Percentiles rank a stretch among this genome's conserved stretches.
These are phyloP conservation scores for Sporothrix humicola DNA, from an alignment of 2,329 filamentous ascomycete species.

Conservation along the genomic window DNA sequence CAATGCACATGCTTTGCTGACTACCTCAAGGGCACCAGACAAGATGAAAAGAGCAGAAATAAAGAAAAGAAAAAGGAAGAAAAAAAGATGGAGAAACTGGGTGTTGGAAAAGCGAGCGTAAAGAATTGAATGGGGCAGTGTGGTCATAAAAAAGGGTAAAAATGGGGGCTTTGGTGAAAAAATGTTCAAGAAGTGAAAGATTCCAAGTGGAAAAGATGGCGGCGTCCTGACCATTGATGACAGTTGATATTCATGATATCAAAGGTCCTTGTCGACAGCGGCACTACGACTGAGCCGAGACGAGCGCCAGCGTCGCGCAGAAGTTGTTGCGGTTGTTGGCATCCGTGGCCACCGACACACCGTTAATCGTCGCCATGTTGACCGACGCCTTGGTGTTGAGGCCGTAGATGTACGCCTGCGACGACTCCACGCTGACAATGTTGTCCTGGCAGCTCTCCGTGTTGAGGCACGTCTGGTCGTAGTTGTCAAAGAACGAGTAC, in stretches of 20 bases:
- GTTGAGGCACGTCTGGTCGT: slow-evolving; percentile 70
- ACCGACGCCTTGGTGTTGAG: slow-evolving; percentile 75
- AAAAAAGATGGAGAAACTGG: not conserved
- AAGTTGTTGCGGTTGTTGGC: slow-evolving; percentile 69
- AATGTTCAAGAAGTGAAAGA: slow-evolving; percentile 33
- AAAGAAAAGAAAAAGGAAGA: not conserved
- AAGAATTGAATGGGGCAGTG: slow-evolving; percentile 1
- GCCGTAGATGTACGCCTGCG: slow-evolving; percentile 62
- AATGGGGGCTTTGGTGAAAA: not conserved
- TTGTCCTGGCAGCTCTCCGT: slow-evolving; percentile 76
- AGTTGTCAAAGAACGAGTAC: slow-evolving; percentile 86
- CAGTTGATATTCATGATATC: not conserved
- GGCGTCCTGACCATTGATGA: slow-evolving; percentile 9
- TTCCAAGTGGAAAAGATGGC: slow-evolving; percentile 7
- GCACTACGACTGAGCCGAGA: slow-evolving; percentile 42
- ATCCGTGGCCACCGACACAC: slow-evolving; percentile 59
- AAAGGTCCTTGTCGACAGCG: not conserved
- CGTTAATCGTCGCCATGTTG: slow-evolving; percentile 73
- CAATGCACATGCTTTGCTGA: slow-evolving; percentile 24
- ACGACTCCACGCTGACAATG: slow-evolving; percentile 75
- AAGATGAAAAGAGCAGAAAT: slow-evolving; percentile 1
- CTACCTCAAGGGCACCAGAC: not conserved
- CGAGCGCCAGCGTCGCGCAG: slow-evolving; percentile 65
- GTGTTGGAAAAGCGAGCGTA: slow-evolving; percentile 2
- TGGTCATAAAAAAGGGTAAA: not conserved